A percentile compares a stretch with the other conserved stretches of the same genome.
Conservation (phyloP, 108 stramenopile genomes). For the Stephanodiscus minutulus region DNA sequence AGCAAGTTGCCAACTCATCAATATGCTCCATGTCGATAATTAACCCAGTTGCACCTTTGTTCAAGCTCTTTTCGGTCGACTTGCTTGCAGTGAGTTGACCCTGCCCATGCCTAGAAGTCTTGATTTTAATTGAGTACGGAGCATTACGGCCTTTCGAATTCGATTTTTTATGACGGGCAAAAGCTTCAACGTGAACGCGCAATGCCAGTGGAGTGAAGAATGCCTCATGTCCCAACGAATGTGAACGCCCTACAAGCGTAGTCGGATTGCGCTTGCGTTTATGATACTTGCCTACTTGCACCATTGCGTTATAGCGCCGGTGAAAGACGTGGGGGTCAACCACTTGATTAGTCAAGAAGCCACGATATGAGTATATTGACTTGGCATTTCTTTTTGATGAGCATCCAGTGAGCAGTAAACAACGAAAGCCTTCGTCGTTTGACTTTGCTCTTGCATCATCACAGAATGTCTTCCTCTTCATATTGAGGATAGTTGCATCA, state of each 20-base stretch:
- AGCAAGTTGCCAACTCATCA: conserved; percentile 10
- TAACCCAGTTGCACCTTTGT: neutral
- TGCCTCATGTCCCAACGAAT: neutral
- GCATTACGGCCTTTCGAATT: conserved; percentile 10
- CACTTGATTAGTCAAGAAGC: conserved; percentile 43
- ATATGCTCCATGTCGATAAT: neutral
- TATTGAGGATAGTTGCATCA: conserved; percentile 1
- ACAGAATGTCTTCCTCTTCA: conserved; percentile 28
- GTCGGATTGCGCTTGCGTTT: conserved; percentile 4
- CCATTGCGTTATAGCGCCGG: conserved; percentile 29
- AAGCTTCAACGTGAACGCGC: conserved; percentile 8
- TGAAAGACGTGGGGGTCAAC: conserved; percentile 27
- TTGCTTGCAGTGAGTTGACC: conserved; percentile 7
- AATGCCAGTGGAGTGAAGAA: conserved; percentile 12
- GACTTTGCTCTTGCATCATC: conserved; percentile 10
- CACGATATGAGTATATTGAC: conserved; percentile 24
- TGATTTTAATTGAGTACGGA: conserved; percentile 18
- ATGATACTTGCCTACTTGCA: conserved; percentile 21
- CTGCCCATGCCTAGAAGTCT: conserved; percentile 26
- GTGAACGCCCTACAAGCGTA: neutral
- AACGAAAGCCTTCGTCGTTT: conserved; percentile 16
- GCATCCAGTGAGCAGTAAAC: conserved; percentile 33
- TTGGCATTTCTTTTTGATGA: conserved; percentile 9
- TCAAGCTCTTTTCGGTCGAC: neutral
- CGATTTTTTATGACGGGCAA: conserved; percentile 1